Base-by-base conservation (phyloP, 2,329 filamentous ascomycete species). In the Fusarium robinianum region DNA sequence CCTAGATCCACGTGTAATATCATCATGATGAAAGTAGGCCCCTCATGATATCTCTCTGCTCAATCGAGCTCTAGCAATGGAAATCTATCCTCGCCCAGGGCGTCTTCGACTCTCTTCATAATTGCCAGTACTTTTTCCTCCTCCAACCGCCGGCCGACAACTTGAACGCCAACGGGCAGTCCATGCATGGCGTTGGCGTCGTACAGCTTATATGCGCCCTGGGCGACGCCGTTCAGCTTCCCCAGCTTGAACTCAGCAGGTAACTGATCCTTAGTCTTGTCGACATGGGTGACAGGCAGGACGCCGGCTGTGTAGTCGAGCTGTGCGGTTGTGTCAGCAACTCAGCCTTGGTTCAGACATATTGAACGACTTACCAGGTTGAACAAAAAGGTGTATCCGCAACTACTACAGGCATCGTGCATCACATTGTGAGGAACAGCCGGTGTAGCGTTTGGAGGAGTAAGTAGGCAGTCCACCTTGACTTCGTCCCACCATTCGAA, bases 341-440 rank as follows among this genome's bases (percentile, higher is more conserved):
- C n/a, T n/a, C n/a, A n/a, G n/a, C n/a, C n/a, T n/a, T n/a, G n/a
- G n/a, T n/a, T n/a, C n/a, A n/a, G n/a, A n/a, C n/a, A n/a, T n/a
- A n/a, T n/a, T n/a, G n/a, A n/a, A n/a, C n/a, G 6, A 72, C 81
- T 68, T 71, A 88, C 85, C 61, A 96, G 55, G 60, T 96, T 96
- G 73, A 94, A 97, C 42, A 96, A 70, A 65, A 96, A 96, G 0
- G 91, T 96, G 63, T 97, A 96, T 1, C 90, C 90, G 61, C 91
- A 96, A 55, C 85, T 89, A 51, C 86, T 87, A 30, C 94, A 83
- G 3, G 89, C 89, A 58, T 92, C 84, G 55, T 82, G 81, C 90
- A 96, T 96, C 0, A 83, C 90, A 32, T 84, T 81, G 64, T 95
- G 90, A 1, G 90, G 90, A 4, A 95, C 81, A 1, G 91, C 91